These are phyloP conservation scores for Cytospora mali DNA, from an alignment of 2,329 filamentous ascomycete genomes.

Conservation along the genomic window DNA sequence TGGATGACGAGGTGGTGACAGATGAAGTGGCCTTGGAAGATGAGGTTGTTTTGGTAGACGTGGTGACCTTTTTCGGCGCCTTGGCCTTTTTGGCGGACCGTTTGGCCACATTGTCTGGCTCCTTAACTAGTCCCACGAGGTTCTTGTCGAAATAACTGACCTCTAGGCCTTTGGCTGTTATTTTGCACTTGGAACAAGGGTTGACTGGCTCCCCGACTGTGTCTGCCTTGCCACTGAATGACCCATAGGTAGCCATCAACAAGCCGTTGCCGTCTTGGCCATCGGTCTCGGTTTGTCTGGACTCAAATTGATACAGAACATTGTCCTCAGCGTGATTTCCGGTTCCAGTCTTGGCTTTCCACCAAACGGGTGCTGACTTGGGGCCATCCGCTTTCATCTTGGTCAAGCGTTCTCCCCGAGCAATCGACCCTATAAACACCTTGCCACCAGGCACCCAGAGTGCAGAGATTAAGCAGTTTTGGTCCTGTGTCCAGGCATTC, in stretches of 20 bases:
- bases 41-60: neutral
- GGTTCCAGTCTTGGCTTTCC: neutral
- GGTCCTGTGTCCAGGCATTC: no score
- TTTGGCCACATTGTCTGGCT: constrained; percentile 5
- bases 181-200: neutral
- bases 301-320: constrained; percentile 8
- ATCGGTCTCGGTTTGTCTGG: neutral
- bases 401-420: no score
- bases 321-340: constrained; percentile 3
- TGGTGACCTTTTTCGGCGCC: constrained; percentile 2
- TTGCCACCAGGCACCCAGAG: no score
- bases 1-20: neutral
- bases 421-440: no score
- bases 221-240: no score
- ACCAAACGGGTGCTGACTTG: neutral
- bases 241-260: constrained; percentile 7
- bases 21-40: no score
- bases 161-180: no score
- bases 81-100: neutral
- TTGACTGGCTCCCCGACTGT: neutral
- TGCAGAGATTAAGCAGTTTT: no score
- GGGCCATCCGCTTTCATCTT: constrained; percentile 6
- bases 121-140: no score
- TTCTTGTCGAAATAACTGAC: neutral
- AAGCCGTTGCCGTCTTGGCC: neutral